Evolutionary conservation across 2,329 filamentous ascomycete species (phyloP).

Genomic region (Colletotrichum gloeosporioides): DNA sequence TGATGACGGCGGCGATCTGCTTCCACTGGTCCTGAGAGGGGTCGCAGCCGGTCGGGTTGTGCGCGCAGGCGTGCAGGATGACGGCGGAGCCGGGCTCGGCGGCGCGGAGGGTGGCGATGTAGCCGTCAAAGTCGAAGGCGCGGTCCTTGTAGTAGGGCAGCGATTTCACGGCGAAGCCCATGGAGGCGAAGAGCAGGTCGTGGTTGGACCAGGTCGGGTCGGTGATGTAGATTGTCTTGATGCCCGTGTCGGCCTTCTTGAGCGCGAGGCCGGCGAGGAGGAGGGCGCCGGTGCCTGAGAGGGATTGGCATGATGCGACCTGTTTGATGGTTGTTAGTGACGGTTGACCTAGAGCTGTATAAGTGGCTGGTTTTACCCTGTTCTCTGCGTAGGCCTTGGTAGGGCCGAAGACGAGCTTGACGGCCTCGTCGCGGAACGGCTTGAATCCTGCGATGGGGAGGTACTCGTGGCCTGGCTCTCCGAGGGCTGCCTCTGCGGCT

Average conservation of each 20-base stretch:
- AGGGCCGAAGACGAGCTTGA: slow-evolving; percentile 34
- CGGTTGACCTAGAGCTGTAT: not conserved
- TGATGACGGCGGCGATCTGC: slow-evolving; percentile 31
- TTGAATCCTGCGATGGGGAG: slow-evolving; percentile 39
- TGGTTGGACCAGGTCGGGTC: slow-evolving; percentile 49
- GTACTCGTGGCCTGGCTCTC: slow-evolving; percentile 38
- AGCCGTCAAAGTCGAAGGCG: slow-evolving; percentile 36
- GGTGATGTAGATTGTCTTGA: slow-evolving; percentile 39
- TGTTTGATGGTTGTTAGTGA: not conserved
- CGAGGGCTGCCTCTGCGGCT: slow-evolving; percentile 26
- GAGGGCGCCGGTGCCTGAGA: slow-evolving; percentile 47
- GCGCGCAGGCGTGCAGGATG: slow-evolving; percentile 46
- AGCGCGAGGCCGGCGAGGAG: slow-evolving; percentile 38
- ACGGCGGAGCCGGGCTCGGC: slow-evolving; percentile 32
- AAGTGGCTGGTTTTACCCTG: slow-evolving; percentile 40
- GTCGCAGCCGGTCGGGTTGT: slow-evolving; percentile 48
- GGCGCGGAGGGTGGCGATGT: slow-evolving; percentile 29
- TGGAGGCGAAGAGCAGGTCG: slow-evolving; percentile 35
- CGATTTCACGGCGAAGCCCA: slow-evolving; percentile 35
- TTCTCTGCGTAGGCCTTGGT: slow-evolving; percentile 29
- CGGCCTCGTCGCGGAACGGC: slow-evolving; percentile 34
- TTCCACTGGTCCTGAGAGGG: slow-evolving; percentile 38
- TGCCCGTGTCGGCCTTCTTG: slow-evolving; percentile 26
- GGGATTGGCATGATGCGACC: slow-evolving; percentile 41
- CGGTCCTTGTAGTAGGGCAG: slow-evolving; percentile 40